Conservation (phyloP, 2,329 filamentous ascomycete genomes). For the Arthrobotrys conoides region DNA sequence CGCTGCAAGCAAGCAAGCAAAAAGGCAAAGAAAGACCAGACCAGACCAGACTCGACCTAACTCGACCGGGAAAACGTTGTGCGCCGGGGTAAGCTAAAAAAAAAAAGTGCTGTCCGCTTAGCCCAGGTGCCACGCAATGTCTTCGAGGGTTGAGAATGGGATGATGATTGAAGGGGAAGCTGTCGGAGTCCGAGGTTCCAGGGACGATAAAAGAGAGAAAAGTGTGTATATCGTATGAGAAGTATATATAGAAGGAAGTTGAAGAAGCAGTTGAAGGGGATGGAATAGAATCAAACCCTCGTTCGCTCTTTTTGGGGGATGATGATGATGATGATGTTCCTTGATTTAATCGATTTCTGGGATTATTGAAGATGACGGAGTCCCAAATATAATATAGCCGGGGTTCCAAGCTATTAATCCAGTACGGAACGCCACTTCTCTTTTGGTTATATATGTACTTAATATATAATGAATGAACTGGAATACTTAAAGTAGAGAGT, state of each 20-base stretch:
- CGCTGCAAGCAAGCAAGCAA: slow-evolving; percentile 6
- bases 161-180: slow-evolving; percentile 23
- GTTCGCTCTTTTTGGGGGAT: not conserved
- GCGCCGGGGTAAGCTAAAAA: slow-evolving; percentile 4
- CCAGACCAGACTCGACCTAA: not conserved
- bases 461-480: too few species aligned
- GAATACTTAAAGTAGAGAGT: too few species aligned
- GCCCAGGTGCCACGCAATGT: slow-evolving; percentile 11
- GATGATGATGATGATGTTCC: not conserved
- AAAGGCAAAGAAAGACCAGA: not conserved
- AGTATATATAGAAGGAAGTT: too few species aligned
- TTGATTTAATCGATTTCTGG: not conserved
- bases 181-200: slow-evolving; percentile 13
- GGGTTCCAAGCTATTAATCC: too few species aligned
- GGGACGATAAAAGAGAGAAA: not conserved
- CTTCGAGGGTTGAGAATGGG: slow-evolving; percentile 3
- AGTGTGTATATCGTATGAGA: not conserved
- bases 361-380: slow-evolving; percentile 14
- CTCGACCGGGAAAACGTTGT: slow-evolving; percentile 13
- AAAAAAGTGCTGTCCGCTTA: not conserved
- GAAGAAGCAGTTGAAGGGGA: not conserved
- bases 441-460: too few species aligned
- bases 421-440: too few species aligned
- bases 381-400: not conserved
- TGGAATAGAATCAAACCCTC: not conserved